phyloP scores from a whole-genome alignment of 345 rosid genomes.

The Theobroma cacao region DNA sequence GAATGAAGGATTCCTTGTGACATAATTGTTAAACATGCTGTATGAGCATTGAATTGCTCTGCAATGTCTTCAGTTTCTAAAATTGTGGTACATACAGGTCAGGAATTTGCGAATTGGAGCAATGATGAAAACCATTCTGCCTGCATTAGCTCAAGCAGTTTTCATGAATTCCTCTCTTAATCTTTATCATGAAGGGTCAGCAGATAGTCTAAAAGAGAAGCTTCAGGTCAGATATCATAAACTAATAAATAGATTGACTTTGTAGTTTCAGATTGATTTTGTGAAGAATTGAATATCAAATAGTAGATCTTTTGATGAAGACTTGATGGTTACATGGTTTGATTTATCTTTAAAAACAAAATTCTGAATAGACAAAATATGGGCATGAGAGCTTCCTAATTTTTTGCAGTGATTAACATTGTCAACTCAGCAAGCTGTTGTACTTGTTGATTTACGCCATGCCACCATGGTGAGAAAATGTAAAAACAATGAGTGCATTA shows the following conservation, averaged over 20 bases:
- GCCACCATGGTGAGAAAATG: neutral
- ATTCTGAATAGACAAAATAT: neutral
- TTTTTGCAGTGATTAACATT: neutral
- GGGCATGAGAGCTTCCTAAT: neutral
- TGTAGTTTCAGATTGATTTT: neutral
- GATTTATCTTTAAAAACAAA: neutral
- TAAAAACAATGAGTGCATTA: neutral
- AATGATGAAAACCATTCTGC: constrained; percentile 84
- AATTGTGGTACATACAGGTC: constrained; percentile 35
- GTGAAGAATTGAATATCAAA: neutral
- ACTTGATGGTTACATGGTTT: neutral
- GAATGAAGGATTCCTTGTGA: neutral
- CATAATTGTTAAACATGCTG: neutral
- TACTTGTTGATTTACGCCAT: neutral
- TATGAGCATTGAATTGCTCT: constrained; percentile 9
- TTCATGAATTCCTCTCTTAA: constrained; percentile 50
- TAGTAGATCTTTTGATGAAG: neutral
- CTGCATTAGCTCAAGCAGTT: constrained; percentile 85
- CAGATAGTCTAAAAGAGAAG: constrained; percentile 53
- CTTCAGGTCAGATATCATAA: constrained; percentile 50
- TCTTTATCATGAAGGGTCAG: constrained; percentile 30
- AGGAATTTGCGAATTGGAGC: constrained; percentile 93
- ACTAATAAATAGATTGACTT: neutral
- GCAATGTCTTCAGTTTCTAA: neutral
- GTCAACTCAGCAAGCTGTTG: neutral